Evolutionary conservation across 345 rosid species (phyloP).

Genomic region (Ceriops tagal): DNA sequence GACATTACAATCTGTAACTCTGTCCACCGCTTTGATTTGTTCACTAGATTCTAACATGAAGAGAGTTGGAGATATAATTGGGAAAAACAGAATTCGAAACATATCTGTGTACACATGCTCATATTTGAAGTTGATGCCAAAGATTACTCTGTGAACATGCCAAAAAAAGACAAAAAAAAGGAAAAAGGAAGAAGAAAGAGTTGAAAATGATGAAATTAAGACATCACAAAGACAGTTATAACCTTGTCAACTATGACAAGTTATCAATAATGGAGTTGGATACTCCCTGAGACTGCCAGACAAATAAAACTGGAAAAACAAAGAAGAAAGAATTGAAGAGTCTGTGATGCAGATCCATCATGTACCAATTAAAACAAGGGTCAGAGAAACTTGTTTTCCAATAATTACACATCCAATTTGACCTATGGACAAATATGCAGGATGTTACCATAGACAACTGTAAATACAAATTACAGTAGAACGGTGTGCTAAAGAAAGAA

Average conservation of each 20-base stretch:
- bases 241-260: too few relatives aligned
- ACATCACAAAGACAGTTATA: not conserved
- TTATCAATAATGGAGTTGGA: not conserved
- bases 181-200: not conserved
- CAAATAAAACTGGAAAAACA: not conserved
- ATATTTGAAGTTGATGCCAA: not conserved
- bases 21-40: too few relatives aligned
- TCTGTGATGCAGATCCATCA: too few relatives aligned
- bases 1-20: too few relatives aligned
- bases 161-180: not conserved
- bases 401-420: too few relatives aligned
- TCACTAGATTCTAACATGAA: too few relatives aligned
- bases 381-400: not conserved
- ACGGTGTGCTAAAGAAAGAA: not conserved
- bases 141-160: not conserved
- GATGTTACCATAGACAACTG: not conserved
- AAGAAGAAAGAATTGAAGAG: not conserved
- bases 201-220: not conserved
- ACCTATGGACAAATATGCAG: not conserved
- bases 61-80: not conserved
- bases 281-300: not conserved
- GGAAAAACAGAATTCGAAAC: not conserved
- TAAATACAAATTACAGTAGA: not conserved
- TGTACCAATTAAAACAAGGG: too few relatives aligned
- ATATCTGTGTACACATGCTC: not conserved